These are phyloP conservation scores for Rhodomyrtus psidioides DNA, from an alignment of 441 rosid genomes.

Conservation along the genomic window DNA sequence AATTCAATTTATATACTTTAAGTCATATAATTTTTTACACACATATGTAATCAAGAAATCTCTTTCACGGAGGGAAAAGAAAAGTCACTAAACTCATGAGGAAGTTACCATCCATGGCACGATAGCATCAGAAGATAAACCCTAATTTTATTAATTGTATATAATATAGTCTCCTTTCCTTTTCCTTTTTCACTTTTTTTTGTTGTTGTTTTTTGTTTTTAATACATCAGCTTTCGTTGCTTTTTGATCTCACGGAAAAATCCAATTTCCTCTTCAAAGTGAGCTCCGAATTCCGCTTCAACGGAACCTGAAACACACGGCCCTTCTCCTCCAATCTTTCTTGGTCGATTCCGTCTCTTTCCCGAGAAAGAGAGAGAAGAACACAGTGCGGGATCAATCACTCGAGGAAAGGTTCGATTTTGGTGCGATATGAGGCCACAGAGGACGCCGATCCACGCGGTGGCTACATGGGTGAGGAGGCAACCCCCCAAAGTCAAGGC, in stretches of 20 bases:
- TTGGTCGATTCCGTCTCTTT: not conserved
- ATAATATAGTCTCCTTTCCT: not conserved
- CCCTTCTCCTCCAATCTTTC: not conserved
- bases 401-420: conserved; percentile 14
- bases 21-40: too few species aligned
- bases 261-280: not conserved
- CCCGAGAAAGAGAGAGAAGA: not conserved
- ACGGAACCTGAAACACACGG: not conserved
- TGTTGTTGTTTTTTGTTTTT: too few species aligned
- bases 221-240: too few species aligned
- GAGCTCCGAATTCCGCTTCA: not conserved
- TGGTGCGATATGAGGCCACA: conserved; percentile 28
- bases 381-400: not conserved
- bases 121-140: not conserved
- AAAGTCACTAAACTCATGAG: not conserved
- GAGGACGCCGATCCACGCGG: conserved; percentile 59
- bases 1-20: too few species aligned
- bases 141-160: not conserved
- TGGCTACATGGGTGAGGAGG: conserved; percentile 77
- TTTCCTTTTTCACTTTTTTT: not conserved
- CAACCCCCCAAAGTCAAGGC: conserved; percentile 99
- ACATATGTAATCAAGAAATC: not conserved
- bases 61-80: not conserved
- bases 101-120: not conserved
- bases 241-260: not conserved